phyloP scores from a whole-genome alignment of 257 asterid genomes.

The Solanum rostratum region DNA sequence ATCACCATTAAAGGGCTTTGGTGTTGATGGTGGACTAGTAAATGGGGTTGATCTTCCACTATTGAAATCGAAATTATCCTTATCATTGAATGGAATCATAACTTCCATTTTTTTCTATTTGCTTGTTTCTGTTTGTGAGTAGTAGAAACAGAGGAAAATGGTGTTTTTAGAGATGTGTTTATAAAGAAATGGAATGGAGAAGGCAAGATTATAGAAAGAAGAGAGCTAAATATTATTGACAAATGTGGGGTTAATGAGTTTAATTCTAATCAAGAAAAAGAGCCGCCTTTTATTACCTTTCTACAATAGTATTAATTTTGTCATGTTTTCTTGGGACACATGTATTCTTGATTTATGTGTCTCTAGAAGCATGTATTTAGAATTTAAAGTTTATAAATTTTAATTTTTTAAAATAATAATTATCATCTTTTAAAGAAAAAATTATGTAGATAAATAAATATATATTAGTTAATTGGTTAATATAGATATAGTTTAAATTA shows the following conservation, averaged over 20 bases:
- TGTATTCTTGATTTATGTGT: not conserved
- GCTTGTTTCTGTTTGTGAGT: not conserved
- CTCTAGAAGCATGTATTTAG: not conserved
- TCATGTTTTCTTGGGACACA: not conserved
- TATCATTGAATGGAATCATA: slow-evolving; percentile 9
- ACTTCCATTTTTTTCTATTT: slow-evolving; percentile 31
- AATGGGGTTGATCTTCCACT: slow-evolving; percentile 35
- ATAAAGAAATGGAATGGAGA: not conserved
- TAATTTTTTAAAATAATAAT: no score
- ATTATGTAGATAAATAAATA: no score
- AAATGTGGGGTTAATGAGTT: not conserved
- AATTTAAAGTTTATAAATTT: not conserved
- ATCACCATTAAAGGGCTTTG: slow-evolving; percentile 26
- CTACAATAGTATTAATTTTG: not conserved
- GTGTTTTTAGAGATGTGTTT: not conserved
- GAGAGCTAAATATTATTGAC: slow-evolving; percentile 15
- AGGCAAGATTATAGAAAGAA: not conserved
- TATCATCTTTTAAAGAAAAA: no score
- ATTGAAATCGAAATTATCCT: slow-evolving; percentile 35
- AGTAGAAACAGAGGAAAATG: not conserved
- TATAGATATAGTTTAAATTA: no score
- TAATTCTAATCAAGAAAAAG: not conserved
- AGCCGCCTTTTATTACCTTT: slow-evolving; percentile 45
- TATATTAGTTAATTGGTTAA: no score
- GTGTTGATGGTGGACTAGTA: slow-evolving; percentile 25